Base-by-base conservation (phyloP, 73 alveolate genomes). In the Tetrahymena borealis region DNA sequence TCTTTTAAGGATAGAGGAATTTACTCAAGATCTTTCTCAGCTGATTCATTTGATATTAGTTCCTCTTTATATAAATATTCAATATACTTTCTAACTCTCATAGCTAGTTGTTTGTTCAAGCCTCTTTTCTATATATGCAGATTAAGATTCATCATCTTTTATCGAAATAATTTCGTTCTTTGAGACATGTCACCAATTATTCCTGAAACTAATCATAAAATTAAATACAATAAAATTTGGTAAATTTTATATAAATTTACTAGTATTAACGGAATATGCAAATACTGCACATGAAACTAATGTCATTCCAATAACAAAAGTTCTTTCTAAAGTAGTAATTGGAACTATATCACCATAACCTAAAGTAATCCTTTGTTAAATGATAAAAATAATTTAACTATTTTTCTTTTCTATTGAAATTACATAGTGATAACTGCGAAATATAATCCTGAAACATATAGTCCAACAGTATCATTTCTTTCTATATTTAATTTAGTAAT, bases 271-370 rank as follows among this genome's bases (percentile, higher is more conserved):
- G 7, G 92, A 41, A 90, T 93, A 93, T 32, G 93, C 95, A 40
- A 93, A 93, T 10, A 93, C 95, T 32, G 93, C 95, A 90, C 95
- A 93, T 13, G 91, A 39, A 4, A 93, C 93, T 78, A 93, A 12
- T 39, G 95, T 92, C 20, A 93, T 91, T 0, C 90, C 37, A 24
- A 93, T 77, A 13, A 93, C 95, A 93, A 79, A 93, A 38, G 79
- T 32, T 40, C 95, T 38, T 93, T 93, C 95, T 2, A 85, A 32
- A 15, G 95, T 39, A 20, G 95, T 93, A 32, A 38, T 38, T 11
- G 95, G 95, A 32, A 93, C 95, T 39, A 93, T 85, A 90, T 93
- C 95, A 16, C 95, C 95, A 93, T 93, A 93, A 39, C 95, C 95
- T 20, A 60, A 28, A 0, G 85, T 60, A 9, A 60, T 60, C 85